Evolutionary conservation across 1,284 basidiomycete genomes (phyloP).

Genomic region (Cystobasidium sp.): DNA sequence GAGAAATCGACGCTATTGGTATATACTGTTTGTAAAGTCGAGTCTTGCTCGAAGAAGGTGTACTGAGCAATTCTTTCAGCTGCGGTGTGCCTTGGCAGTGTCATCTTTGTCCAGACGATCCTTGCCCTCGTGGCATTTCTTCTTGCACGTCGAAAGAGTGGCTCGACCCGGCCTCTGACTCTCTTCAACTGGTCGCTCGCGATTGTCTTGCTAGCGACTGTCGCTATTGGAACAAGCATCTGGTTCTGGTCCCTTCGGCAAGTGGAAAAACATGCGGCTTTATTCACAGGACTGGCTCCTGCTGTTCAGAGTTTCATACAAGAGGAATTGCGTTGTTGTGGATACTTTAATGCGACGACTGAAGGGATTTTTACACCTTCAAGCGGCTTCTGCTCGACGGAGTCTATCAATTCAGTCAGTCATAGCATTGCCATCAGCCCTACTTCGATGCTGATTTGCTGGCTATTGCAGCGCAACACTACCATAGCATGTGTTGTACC

Average conservation of each 20-base stretch:
- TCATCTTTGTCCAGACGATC: constrained; percentile 69
- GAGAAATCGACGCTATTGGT: constrained; percentile 20
- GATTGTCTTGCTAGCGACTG: constrained; percentile 57
- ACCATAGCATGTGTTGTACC: constrained; percentile 19
- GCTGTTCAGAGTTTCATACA: constrained; percentile 67
- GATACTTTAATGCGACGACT: constrained; percentile 62
- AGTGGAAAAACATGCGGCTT: constrained; percentile 66
- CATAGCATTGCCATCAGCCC: background rate
- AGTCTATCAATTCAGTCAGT: constrained; percentile 58
- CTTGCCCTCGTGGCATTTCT: constrained; percentile 72
- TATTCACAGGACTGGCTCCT: constrained; percentile 64
- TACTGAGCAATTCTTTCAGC: constrained; percentile 9
- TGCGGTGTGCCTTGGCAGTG: constrained; percentile 66
- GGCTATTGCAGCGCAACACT: too few species aligned
- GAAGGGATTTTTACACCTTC: constrained; percentile 65
- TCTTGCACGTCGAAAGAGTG: constrained; percentile 64
- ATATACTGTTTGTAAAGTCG: background rate
- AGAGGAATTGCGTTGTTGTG: constrained; percentile 79
- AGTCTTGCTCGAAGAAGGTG: background rate
- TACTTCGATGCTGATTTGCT: background rate
- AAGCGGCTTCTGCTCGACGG: constrained; percentile 68
- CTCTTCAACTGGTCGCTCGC: constrained; percentile 74
- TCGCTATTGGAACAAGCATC: constrained; percentile 43
- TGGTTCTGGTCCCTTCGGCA: constrained; percentile 70
- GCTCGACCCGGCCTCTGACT: constrained; percentile 67